phyloP scores from a whole-genome alignment of 2,329 filamentous ascomycete species.

The Epichloe festucae region DNA sequence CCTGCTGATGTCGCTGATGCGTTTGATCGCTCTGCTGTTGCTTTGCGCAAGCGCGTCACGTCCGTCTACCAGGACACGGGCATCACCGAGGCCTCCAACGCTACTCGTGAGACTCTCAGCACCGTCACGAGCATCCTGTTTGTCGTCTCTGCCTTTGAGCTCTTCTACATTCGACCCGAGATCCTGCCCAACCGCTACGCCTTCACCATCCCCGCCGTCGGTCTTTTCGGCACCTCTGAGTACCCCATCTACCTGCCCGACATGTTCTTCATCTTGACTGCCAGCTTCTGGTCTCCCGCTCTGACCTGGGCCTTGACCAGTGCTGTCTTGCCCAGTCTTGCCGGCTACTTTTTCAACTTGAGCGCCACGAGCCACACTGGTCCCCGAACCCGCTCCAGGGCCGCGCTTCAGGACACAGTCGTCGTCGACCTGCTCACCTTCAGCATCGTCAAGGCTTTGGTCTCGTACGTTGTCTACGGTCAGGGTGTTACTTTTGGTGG shows the following conservation, averaged over 20 bases:
- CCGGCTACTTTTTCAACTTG: slow-evolving; percentile 87
- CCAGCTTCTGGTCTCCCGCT: slow-evolving; percentile 73
- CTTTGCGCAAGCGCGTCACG: slow-evolving; percentile 52
- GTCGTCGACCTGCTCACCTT: slow-evolving; percentile 77
- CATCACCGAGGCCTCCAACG: slow-evolving; percentile 51
- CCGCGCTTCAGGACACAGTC: slow-evolving; percentile 35
- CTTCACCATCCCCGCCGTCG: slow-evolving; percentile 56
- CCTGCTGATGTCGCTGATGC: slow-evolving; percentile 65
- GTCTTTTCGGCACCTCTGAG: slow-evolving; percentile 40
- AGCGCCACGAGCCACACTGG: slow-evolving; percentile 37
- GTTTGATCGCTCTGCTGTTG: slow-evolving; percentile 58
- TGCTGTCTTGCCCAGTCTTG: slow-evolving; percentile 53
- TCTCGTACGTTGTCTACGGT: slow-evolving; percentile 70
- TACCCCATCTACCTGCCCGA: slow-evolving; percentile 62
- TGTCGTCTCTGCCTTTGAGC: slow-evolving; percentile 55
- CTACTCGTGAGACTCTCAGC: slow-evolving; percentile 56
- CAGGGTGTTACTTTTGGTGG: slow-evolving; percentile 52
- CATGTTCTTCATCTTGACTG: slow-evolving; percentile 63
- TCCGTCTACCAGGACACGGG: slow-evolving; percentile 52
- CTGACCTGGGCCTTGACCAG: slow-evolving; percentile 65
- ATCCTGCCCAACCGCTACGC: slow-evolving; percentile 60
- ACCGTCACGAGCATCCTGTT: slow-evolving; percentile 61
- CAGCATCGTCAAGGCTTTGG: slow-evolving; percentile 74
- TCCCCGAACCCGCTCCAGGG: slow-evolving; percentile 29
- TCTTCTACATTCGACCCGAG: slow-evolving; percentile 53